A percentile compares a stretch with the other conserved stretches of the same genome.
phyloP scores from a whole-genome alignment of 148 eudicot species.

The Euryodendron excelsum region DNA sequence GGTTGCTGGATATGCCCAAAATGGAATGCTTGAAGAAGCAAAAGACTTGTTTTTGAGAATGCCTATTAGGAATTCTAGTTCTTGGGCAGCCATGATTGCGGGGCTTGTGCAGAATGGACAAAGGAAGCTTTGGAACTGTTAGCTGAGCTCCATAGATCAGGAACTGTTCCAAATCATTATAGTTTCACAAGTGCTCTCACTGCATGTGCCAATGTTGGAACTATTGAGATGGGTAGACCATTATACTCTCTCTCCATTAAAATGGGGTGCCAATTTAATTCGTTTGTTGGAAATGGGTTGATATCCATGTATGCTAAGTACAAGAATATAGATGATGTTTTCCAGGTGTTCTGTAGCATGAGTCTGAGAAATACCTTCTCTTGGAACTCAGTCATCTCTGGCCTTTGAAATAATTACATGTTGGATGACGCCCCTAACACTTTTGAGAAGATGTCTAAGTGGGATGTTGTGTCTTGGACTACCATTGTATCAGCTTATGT shows the following conservation, averaged over 20 bases:
- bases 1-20: slow-evolving; percentile 41
- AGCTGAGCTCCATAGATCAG: slow-evolving; percentile 25
- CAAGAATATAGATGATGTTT: slow-evolving; percentile 39
- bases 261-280: slow-evolving; percentile 28
- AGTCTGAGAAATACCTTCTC: slow-evolving; percentile 23
- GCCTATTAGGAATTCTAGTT: slow-evolving; percentile 28
- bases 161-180: slow-evolving; percentile 38
- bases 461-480: slow-evolving; percentile 32
- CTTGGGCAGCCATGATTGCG: slow-evolving; percentile 47
- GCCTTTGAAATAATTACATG: slow-evolving; percentile 32
- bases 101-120: slow-evolving; percentile 35
- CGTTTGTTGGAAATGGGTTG: slow-evolving; percentile 39
- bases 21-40: slow-evolving; percentile 48
- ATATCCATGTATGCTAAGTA: slow-evolving; percentile 57
- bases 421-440: slow-evolving; percentile 31
- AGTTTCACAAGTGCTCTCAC: slow-evolving; percentile 38
- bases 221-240: slow-evolving; percentile 37
- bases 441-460: slow-evolving; percentile 42
- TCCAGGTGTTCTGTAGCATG: slow-evolving; percentile 32
- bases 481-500: slow-evolving; percentile 43
- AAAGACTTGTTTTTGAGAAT: slow-evolving; percentile 27
- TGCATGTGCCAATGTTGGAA: slow-evolving; percentile 42
- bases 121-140: slow-evolving; percentile 41
- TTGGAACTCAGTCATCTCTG: slow-evolving; percentile 42
- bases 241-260: slow-evolving; percentile 40